phyloP scores from a whole-genome alignment of 129 eudicot genomes.

The Chrysanthemum makinoi region DNA sequence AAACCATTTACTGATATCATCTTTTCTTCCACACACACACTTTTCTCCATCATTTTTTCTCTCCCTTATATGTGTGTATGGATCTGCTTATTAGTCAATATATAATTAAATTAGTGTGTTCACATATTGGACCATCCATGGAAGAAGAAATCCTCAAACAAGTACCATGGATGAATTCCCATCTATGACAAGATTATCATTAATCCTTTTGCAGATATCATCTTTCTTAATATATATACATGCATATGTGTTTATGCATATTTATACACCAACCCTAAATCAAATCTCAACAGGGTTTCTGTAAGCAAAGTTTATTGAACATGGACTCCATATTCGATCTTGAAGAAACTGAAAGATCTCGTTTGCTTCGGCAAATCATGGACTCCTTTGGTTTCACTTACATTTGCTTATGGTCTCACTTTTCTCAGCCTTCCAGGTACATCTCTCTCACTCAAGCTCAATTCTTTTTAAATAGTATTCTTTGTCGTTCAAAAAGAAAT shows the following conservation, averaged over 20 bases:
- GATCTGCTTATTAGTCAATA: conserved; percentile 27
- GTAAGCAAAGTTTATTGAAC: conserved; percentile 8
- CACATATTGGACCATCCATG: conserved; percentile 24
- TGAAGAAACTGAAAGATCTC: conserved; percentile 44
- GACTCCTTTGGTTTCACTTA: conserved; percentile 54
- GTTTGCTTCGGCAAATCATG: conserved; percentile 47
- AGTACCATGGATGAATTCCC: conserved; percentile 13
- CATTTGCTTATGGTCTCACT: conserved; percentile 81
- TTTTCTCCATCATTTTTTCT: conserved; percentile 10
- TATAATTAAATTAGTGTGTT: conserved; percentile 22
- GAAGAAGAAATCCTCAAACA: conserved; percentile 1
- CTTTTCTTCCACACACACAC: conserved; percentile 2
- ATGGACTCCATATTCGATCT: conserved; percentile 82
- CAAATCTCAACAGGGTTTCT: background rate
- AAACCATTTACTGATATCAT: conserved; percentile 10
- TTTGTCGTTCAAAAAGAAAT: background rate
- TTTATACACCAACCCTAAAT: background rate
- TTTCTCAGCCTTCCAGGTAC: conserved; percentile 61
- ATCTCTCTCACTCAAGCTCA: background rate
- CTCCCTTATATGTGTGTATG: background rate
- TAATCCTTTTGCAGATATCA: conserved; percentile 1
- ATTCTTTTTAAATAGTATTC: background rate
- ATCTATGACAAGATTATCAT: conserved; percentile 16
- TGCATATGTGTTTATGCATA: background rate
- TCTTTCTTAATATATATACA: conserved; percentile 2